Evolutionary conservation across 108 stramenopile species (phyloP).

Genomic region (Fistulifera pelliculosa): DNA sequence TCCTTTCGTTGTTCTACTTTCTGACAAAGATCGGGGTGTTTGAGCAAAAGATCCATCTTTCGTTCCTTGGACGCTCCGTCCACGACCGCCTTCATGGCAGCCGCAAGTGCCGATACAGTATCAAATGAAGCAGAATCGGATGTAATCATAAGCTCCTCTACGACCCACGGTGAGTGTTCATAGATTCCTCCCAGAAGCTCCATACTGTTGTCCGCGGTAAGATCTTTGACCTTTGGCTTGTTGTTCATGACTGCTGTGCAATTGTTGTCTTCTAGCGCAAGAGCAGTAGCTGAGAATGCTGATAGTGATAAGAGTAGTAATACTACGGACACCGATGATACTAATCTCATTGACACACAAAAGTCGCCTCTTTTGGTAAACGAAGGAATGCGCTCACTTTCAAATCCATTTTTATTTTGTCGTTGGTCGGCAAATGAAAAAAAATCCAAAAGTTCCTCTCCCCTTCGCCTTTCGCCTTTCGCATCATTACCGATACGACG

Average conservation of each 20-base stretch:
- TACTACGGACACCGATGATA: no score
- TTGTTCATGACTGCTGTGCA: neutral
- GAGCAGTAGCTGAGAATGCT: no score
- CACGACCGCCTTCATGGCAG: conserved; percentile 50
- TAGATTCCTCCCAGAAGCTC: conserved; percentile 70
- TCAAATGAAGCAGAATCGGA: conserved; percentile 19
- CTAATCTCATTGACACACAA: no score
- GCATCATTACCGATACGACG: no score
- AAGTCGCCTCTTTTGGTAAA: no score
- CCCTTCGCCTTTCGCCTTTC: no score
- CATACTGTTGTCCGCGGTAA: conserved; percentile 18
- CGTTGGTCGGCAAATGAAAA: no score
- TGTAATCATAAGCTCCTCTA: conserved; percentile 35
- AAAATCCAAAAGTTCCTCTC: no score
- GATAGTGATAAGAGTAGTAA: no score
- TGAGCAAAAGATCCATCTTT: conserved; percentile 51
- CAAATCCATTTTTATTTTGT: no score
- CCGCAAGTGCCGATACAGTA: conserved; percentile 45
- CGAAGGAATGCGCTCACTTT: no score
- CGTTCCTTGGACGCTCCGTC: conserved; percentile 29
- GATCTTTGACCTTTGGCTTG: conserved; percentile 17
- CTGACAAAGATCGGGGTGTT: conserved; percentile 63
- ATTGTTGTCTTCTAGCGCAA: no score
- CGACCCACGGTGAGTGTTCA: conserved; percentile 80
- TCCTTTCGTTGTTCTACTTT: conserved; percentile 29